Evolutionary conservation across 2,329 filamentous ascomycete species (phyloP).

Genomic region (Domatiomyces catenatus): DNA sequence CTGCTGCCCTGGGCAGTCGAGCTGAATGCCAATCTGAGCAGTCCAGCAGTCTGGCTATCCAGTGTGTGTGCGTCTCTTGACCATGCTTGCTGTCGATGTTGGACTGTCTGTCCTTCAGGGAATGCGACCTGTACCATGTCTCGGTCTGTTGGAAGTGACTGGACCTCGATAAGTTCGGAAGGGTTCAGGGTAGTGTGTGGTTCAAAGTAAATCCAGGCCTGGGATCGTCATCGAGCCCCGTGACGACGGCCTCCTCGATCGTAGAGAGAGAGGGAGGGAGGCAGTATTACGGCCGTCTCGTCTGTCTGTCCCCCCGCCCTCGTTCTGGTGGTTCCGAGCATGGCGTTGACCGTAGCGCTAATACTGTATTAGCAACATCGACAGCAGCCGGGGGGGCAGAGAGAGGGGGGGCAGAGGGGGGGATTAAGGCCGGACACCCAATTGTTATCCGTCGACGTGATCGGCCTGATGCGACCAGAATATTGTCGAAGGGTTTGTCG

Average conservation of each 20-base stretch:
- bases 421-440: background rate
- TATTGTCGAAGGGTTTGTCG: background rate
- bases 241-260: background rate
- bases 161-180: background rate
- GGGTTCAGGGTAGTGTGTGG: background rate
- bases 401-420: background rate
- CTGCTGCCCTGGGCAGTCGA: background rate
- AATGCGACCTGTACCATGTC: background rate
- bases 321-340: background rate
- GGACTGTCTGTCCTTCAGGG: background rate
- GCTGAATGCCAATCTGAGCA: background rate
- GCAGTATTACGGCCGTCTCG: background rate
- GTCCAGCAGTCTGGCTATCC: background rate
- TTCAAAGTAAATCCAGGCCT: background rate
- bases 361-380: background rate
- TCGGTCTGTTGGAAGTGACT: background rate
- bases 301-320: too few relatives aligned
- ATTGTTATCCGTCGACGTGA: background rate
- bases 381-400: background rate
- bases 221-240: background rate
- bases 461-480: background rate
- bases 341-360: background rate
- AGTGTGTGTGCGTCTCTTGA: background rate
- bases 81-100: background rate
- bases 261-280: background rate